Evolutionary conservation across 306 rosid genomes (phyloP).

Genomic region (Alnus glutinosa): DNA sequence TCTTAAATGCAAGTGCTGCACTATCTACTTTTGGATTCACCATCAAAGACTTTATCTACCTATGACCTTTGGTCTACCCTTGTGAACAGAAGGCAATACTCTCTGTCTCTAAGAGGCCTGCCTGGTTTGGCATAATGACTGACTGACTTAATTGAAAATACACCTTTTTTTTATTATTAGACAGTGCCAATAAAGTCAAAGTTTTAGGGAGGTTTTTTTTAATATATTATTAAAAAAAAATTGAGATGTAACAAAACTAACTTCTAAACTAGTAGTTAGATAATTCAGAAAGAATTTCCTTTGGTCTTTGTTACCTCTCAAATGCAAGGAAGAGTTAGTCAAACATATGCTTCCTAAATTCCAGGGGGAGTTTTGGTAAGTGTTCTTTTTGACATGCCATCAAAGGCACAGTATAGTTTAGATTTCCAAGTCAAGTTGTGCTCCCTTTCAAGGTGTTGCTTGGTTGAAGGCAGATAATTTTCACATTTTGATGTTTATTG

Average conservation of each 20-base stretch:
- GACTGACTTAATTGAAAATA: background rate
- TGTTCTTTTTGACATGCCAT: background rate
- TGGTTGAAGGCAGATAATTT: constrained; percentile 1
- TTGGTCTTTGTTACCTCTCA: background rate
- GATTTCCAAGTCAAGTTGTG: background rate
- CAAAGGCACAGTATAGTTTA: background rate
- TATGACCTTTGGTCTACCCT: background rate
- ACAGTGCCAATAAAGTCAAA: too few relatives aligned
- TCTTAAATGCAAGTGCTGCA: background rate
- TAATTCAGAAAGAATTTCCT: background rate
- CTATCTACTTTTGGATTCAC: background rate
- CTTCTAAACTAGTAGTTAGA: background rate
- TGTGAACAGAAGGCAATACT: background rate
- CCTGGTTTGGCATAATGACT: background rate
- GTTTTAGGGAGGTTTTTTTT: too few relatives aligned
- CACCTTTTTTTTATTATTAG: background rate
- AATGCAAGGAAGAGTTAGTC: background rate
- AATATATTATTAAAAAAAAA: too few relatives aligned
- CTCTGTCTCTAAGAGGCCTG: background rate
- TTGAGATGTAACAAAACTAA: background rate
- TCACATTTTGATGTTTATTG: background rate
- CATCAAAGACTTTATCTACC: background rate
- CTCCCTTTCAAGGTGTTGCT: background rate
- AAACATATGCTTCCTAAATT: background rate
- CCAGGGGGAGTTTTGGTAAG: background rate